A percentile compares a stretch with the other conserved stretches of the same genome.
Evolutionary conservation across 306 rosid species (phyloP).

Genomic region (Oemleria cerasiformis): DNA sequence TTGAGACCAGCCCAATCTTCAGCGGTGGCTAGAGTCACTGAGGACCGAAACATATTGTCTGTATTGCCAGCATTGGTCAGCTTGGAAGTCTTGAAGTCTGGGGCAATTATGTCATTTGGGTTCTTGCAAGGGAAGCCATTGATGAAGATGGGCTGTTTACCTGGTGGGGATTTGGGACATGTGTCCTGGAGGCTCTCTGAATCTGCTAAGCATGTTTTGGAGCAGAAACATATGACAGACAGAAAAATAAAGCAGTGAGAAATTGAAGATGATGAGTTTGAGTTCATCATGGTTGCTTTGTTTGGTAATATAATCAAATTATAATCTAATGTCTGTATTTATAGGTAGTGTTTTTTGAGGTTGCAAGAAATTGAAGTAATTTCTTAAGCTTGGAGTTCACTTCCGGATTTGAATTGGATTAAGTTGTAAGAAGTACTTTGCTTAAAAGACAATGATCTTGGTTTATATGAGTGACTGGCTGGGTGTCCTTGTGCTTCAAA

Average conservation of each 20-base stretch:
- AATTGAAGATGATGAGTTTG: background rate
- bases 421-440: slow-evolving; percentile 41
- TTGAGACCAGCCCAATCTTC: slow-evolving; percentile 63
- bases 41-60: slow-evolving; percentile 31
- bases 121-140: slow-evolving; percentile 75
- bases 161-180: slow-evolving; percentile 48
- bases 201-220: slow-evolving; percentile 38
- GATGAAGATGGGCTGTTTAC: slow-evolving; percentile 42
- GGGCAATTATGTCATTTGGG: slow-evolving; percentile 33
- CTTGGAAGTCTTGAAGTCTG: slow-evolving; percentile 57
- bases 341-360: slow-evolving; percentile 19
- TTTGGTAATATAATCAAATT: no score
- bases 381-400: slow-evolving; percentile 66
- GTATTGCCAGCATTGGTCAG: slow-evolving; percentile 42
- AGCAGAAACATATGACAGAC: slow-evolving; percentile 21
- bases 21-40: slow-evolving; percentile 48
- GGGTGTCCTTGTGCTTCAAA: no score
- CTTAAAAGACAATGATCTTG: slow-evolving; percentile 46
- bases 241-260: slow-evolving; percentile 27
- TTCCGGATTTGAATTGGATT: slow-evolving; percentile 55
- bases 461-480: no score
- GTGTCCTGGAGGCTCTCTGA: slow-evolving; percentile 50
- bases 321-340: background rate
- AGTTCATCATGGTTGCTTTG: slow-evolving; percentile 26
- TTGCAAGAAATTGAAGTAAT: slow-evolving; percentile 51